Evolutionary conservation across 768 basidiomycete genomes (phyloP).

Genomic region (Agrocybe pediades): DNA sequence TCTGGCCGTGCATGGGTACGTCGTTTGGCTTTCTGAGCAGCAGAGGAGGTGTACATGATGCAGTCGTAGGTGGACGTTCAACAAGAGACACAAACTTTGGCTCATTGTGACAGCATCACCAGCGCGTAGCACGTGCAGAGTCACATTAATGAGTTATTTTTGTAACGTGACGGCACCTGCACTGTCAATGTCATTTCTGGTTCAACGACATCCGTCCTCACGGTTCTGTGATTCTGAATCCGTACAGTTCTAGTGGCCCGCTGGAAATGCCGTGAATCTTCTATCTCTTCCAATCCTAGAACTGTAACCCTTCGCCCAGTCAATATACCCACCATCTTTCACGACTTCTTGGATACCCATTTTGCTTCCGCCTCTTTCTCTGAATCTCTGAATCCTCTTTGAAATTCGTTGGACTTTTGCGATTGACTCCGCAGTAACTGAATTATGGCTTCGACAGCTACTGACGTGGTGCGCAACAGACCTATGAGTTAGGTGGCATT

Average conservation of each 20-base stretch:
- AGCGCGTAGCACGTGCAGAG: constrained; percentile 22
- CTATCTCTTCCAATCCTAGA: constrained; percentile 14
- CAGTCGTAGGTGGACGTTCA: constrained; percentile 6
- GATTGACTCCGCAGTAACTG: too few species aligned
- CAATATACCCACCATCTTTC: not conserved
- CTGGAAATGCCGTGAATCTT: constrained; percentile 11
- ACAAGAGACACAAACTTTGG: constrained; percentile 4
- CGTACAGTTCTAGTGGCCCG: constrained; percentile 3
- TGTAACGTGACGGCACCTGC: not conserved
- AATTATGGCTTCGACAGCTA: too few species aligned
- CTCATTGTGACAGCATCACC: constrained; percentile 17
- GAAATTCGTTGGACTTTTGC: too few species aligned
- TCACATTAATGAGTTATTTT: constrained; percentile 6
- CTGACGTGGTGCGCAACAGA: too few species aligned
- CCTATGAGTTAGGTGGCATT: too few species aligned
- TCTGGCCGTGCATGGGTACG: constrained; percentile 79
- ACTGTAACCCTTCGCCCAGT: not conserved
- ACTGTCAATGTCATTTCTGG: not conserved
- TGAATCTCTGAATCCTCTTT: constrained; percentile 1
- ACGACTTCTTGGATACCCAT: constrained; percentile 16
- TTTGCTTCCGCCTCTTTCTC: not conserved
- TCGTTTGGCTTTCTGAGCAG: constrained; percentile 73
- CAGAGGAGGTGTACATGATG: constrained; percentile 63
- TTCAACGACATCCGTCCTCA: too few species aligned
- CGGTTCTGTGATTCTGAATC: too few species aligned